Evolutionary conservation across 805 yeast species (phyloP), one percentile per base, ranked within the genome.

Genomic region (Metschnikowia gelsemii): DNA sequence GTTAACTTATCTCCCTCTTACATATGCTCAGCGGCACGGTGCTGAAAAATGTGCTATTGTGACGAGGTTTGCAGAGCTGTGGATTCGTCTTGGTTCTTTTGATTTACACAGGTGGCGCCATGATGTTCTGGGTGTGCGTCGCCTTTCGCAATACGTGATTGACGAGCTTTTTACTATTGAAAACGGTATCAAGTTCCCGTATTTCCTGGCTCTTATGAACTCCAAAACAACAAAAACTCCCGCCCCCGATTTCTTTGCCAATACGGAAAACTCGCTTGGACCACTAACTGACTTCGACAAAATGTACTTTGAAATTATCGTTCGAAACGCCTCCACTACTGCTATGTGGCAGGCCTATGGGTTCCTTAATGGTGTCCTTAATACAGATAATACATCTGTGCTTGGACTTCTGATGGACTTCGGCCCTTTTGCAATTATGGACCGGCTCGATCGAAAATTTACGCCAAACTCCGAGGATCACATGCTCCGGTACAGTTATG

Each of bases 361-460:
- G 2, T 90, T 91, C 55, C 62, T 90, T 51, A 93, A 91, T 56
- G 99, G 99, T 11, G 98, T 93, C 4, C 68, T 93, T 42, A 91
- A 91, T 60, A 90, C 98, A 0, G 99, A 91, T 58, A 91, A 91
- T 58, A 87, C 96, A 1, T 87, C 96, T 0, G 73, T 91, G n/a
- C 56, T 84, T 32, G 99, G 99, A 0, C 67, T 89, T 8, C 78
- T 96, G 0, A 77, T 93, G 62, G 99, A 91, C 62, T 93, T 84
- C 62, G 99, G 98, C 2, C 98, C 99, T 0, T 93, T 87, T 65
- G 86, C 95, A 14, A 84, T 89, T 46, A 76, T 90, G 84, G 96
- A 90, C 57, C 78, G 76, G 33, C 91, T 83, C 58, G 82, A 87
- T 55, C 90, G 95, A 12, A 62, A 73, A 35, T 91, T 75, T 57